Conservation (phyloP, 2,329 filamentous ascomycete species). For the Diaporthe destruens region DNA sequence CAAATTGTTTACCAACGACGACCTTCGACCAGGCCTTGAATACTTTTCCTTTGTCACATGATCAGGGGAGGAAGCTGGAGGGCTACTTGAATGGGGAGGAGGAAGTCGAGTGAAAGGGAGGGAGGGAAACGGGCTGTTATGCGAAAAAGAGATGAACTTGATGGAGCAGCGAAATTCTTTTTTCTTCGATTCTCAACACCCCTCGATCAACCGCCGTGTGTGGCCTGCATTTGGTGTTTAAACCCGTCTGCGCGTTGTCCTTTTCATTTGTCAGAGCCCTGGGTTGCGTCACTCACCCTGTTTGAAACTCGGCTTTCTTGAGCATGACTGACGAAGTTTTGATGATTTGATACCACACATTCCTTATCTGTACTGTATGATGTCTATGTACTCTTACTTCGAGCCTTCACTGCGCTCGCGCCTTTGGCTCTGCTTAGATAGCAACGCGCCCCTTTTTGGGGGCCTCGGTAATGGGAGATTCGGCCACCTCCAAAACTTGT, state of each 20-base stretch:
- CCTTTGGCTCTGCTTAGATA: conserved; percentile 45
- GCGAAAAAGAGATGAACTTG: conserved; percentile 37
- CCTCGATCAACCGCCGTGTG: conserved; percentile 34
- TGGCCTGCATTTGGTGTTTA: conserved; percentile 43
- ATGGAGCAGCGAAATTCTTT: conserved; percentile 39
- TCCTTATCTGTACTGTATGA: conserved; percentile 42
- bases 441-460: conserved; percentile 48
- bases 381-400: conserved; percentile 35
- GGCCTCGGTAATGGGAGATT: conserved; percentile 55
- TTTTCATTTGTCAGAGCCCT: conserved; percentile 37
- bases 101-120: conserved; percentile 29
- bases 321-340: conserved; percentile 47
- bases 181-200: conserved; percentile 33
- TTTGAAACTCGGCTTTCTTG: conserved; percentile 27
- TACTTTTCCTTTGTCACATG: conserved; percentile 45
- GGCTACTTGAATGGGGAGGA: conserved; percentile 28
- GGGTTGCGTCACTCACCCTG: conserved; percentile 19
- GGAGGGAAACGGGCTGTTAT: background rate
- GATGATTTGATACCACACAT: conserved; percentile 41
- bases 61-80: conserved; percentile 37
- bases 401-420: conserved; percentile 44
- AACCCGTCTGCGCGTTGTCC: conserved; percentile 42
- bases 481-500: conserved; percentile 51
- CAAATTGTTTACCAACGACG: conserved; percentile 34
- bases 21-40: conserved; percentile 34